Percentiles rank a stretch among this genome's conserved stretches.
Conservation (phyloP, 352 stramenopile genomes). For the Phytophthora capsici region DNA sequence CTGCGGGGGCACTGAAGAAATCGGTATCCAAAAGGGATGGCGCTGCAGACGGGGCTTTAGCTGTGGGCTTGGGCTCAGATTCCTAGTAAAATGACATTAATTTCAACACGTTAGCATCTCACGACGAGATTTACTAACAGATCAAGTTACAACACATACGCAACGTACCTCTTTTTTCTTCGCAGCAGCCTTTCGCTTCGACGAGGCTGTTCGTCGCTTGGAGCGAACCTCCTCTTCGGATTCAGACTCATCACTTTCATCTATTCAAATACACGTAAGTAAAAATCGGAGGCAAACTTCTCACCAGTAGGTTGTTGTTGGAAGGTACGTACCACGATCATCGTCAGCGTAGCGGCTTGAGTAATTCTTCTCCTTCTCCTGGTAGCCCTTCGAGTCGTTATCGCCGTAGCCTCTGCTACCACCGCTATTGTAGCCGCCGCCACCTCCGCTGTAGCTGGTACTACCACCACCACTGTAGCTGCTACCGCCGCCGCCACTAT, state of each 20-base stretch:
- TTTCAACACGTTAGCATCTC: constrained; percentile 3
- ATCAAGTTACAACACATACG: neutral
- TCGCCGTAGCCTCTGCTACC: constrained; percentile 50
- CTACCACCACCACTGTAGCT: constrained; percentile 53
- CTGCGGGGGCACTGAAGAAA: constrained; percentile 64
- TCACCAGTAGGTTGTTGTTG: neutral
- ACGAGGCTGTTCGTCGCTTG: constrained; percentile 67
- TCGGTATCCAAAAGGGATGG: constrained; percentile 80
- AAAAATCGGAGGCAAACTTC: no score
- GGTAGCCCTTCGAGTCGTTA: constrained; percentile 55
- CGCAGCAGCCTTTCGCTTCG: constrained; percentile 60
- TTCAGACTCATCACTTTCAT: constrained; percentile 69
- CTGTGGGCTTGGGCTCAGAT: constrained; percentile 38
- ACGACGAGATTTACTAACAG: neutral
- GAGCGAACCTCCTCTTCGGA: constrained; percentile 73
- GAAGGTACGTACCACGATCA: constrained; percentile 27
- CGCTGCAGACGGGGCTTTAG: constrained; percentile 64
- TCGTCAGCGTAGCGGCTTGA: constrained; percentile 81
- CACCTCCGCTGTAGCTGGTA: constrained; percentile 44
- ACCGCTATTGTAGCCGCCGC: constrained; percentile 42
- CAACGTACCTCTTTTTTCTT: constrained; percentile 76
- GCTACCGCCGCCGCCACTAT: constrained; percentile 41
- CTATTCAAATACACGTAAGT: constrained; percentile 21
- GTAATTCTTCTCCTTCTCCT: constrained; percentile 71
- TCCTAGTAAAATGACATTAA: constrained; percentile 35